Conservation (phyloP, 164 flowering plant genomes). For the Macadamia tetraphylla region DNA sequence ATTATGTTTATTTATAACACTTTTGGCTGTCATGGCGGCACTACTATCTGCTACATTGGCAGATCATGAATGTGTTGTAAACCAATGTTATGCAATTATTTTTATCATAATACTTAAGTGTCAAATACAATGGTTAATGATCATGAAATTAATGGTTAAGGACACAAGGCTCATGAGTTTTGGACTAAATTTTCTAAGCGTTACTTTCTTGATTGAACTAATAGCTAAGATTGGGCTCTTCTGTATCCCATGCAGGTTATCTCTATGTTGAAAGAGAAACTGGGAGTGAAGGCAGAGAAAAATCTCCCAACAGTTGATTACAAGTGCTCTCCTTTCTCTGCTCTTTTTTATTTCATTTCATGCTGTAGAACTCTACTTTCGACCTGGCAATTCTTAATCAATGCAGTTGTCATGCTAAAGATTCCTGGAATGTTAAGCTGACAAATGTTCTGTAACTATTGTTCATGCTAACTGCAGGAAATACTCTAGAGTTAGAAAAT, state of each 20-base stretch:
- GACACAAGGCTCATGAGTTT: neutral
- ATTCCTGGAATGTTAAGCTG: neutral
- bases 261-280: constrained; percentile 57
- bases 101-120: no score
- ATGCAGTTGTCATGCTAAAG: neutral
- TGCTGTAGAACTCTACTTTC: neutral
- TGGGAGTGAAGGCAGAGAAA: constrained; percentile 52
- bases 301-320: constrained; percentile 63
- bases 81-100: no score
- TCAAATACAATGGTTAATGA: no score
- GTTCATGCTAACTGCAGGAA: constrained; percentile 41
- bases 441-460: neutral
- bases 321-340: constrained; percentile 33
- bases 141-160: no score
- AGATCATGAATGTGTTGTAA: no score
- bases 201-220: neutral
- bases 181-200: neutral
- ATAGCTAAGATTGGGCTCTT: neutral
- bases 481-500: constrained; percentile 68
- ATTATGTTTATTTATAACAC: no score
- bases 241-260: constrained; percentile 46
- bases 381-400: neutral
- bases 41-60: no score
- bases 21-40: no score
- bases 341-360: no score